Percentiles rank a stretch among this genome's conserved stretches.
These are phyloP conservation scores for Erythrobasidium yunnanense DNA, from an alignment of 768 basidiomycete genomes.

Conservation along the genomic window DNA sequence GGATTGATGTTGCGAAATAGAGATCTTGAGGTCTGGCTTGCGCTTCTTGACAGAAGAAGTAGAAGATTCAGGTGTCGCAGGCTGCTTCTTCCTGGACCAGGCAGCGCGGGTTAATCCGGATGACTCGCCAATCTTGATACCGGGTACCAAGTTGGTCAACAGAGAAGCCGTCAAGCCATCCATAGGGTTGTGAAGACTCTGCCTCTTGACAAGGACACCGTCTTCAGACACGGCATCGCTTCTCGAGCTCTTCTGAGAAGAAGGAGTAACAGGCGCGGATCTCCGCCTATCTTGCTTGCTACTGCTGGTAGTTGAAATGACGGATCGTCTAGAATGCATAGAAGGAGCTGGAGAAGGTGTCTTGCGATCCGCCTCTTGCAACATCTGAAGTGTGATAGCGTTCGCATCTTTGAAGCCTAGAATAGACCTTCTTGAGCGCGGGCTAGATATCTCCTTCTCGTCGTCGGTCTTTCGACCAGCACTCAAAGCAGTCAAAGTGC, in stretches of 20 bases:
- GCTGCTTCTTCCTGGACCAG: neutral
- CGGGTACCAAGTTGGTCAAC: too few species aligned
- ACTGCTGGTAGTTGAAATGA: constrained; percentile 2
- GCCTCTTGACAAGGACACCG: too few species aligned
- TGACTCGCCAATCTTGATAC: too few species aligned
- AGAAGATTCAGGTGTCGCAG: neutral
- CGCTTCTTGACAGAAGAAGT: neutral
- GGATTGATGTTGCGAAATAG: constrained; percentile 1
- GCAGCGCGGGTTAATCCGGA: too few species aligned
- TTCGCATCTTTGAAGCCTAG: constrained; percentile 14
- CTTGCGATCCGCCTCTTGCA: constrained; percentile 2
- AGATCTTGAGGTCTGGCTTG: constrained; percentile 3
- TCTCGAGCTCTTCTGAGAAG: neutral
- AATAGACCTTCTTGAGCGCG: constrained; percentile 2
- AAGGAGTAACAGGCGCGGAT: constrained; percentile 2
- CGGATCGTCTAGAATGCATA: neutral
- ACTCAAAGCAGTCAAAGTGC: neutral
- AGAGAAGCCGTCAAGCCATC: too few species aligned
- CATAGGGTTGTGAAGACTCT: neutral
- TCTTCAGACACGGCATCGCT: too few species aligned
- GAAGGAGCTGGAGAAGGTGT: constrained; percentile 6
- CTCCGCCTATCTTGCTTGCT: neutral
- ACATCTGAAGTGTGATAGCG: constrained; percentile 3
- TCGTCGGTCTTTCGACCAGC: neutral
- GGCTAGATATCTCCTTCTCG: neutral